Percentiles rank a stretch among this genome's conserved stretches.
Conservation (phyloP, 139 green algal genomes). For the Desmodesmus armatus region DNA sequence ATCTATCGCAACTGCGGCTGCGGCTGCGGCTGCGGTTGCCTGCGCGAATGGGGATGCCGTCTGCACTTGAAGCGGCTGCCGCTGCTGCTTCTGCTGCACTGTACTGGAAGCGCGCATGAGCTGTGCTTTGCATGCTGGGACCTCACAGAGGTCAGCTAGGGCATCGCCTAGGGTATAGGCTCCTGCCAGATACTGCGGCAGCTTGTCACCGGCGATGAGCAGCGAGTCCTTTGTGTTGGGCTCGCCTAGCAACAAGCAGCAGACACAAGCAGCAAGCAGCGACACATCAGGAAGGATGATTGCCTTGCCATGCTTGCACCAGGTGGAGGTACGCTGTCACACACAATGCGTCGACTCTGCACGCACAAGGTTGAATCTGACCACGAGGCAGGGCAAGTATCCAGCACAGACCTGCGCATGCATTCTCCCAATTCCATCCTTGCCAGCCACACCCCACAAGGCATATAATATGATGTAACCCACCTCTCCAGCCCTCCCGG, state of each 20-base stretch:
- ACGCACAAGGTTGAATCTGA: too few relatives aligned
- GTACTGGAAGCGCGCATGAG: background rate
- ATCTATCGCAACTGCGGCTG: background rate
- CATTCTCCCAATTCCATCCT: too few relatives aligned
- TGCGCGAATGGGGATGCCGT: background rate
- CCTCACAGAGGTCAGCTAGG: conserved; percentile 12
- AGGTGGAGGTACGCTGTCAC: too few relatives aligned
- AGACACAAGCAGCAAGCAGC: too few relatives aligned
- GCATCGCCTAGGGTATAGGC: conserved; percentile 36
- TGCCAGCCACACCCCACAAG: too few relatives aligned
- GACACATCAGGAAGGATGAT: too few relatives aligned
- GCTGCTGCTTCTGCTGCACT: conserved; percentile 9
- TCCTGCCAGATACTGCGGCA: conserved; percentile 36
- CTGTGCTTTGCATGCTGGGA: background rate
- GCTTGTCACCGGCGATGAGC: conserved; percentile 18
- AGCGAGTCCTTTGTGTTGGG: conserved; percentile 28
- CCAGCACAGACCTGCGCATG: too few relatives aligned
- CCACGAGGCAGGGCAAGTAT: too few relatives aligned
- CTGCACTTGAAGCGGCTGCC: background rate
- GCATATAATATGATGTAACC: too few relatives aligned
- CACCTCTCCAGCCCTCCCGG: conserved; percentile 76
- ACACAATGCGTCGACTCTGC: too few relatives aligned
- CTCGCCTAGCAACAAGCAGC: conserved; percentile 14
- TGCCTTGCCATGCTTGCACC: too few relatives aligned
- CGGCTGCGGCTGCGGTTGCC: too few relatives aligned